Conservation (phyloP, 73 alveolate genomes). For the Paramecium bursaria region DNA sequence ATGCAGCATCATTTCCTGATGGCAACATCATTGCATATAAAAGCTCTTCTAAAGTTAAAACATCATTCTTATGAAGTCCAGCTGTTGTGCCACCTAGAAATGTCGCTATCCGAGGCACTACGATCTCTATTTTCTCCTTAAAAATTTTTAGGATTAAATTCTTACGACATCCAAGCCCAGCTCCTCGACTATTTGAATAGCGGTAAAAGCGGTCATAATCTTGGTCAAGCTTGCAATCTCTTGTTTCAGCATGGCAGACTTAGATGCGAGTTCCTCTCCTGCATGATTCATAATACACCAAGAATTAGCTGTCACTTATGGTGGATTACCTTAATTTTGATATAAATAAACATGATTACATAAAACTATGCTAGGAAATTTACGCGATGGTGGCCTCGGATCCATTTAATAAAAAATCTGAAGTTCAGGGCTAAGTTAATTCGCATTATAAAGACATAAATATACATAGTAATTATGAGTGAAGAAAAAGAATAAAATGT, state of each 20-base stretch:
- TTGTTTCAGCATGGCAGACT: constrained; percentile 19
- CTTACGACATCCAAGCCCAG: constrained; percentile 62
- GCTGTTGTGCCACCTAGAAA: constrained; percentile 82
- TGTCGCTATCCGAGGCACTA: constrained; percentile 79
- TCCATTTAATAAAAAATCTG: too few relatives aligned
- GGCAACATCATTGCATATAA: constrained; percentile 80
- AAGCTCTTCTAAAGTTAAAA: constrained; percentile 70
- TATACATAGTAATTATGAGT: too few relatives aligned
- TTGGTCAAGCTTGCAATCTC: constrained; percentile 87
- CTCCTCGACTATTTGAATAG: constrained; percentile 10
- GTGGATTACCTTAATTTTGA: constrained; percentile 42
- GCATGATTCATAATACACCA: constrained; percentile 10
- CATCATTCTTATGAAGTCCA: constrained; percentile 65
- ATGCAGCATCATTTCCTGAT: constrained; percentile 82
- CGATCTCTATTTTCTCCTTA: constrained; percentile 66
- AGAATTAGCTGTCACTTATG: constrained; percentile 29
- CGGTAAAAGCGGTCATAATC: constrained; percentile 74
- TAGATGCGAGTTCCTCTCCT: constrained; percentile 43
- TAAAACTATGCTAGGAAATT: too few relatives aligned
- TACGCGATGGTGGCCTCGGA: too few relatives aligned
- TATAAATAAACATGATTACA: too few relatives aligned
- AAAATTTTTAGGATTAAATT: constrained; percentile 44
- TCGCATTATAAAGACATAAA: too few relatives aligned
- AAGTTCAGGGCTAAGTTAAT: too few relatives aligned
- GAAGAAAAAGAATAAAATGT: too few relatives aligned